Base-by-base conservation (phyloP, 2,329 filamentous ascomycete genomes). In the Phialophora tarda region DNA sequence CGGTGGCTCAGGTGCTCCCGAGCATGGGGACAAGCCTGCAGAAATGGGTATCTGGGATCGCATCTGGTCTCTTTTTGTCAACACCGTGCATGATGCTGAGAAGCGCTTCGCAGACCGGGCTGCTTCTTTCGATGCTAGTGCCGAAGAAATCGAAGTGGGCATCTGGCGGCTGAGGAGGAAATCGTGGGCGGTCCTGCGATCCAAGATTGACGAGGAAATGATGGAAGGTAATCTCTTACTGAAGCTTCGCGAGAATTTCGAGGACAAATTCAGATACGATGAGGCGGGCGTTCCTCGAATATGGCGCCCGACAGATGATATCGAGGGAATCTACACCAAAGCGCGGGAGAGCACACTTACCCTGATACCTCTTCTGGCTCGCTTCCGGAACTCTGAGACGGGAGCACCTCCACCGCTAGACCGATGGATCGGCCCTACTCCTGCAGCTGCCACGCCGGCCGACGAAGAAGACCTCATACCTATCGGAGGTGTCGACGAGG, bases 191-290 rank as follows among this genome's bases (percentile, higher is more conserved):
- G 93, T 94, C 14, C 83, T 99, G 68, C 87, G 92, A 54, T 89
- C 92, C 66, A 95, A 92, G 82, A 91, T 99, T 69, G 94, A 98
- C 41, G 95, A 99, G 76, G 95, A 99, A 79, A 92, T 97, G 76
- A 96, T 96, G 88, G 95, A 98, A 80, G 94, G 94, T 74, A 99
- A 98, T 76, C 88, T 99, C 62, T 82, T 98, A 38, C 84, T 98
- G 72, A 99, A 99, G 82, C 86, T 99, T 59, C 88, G 95, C 41
- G 95, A 99, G 79, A 98, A 97, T 81, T 99, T 99, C 72, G 95
- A 99, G 80, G 95, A 99, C 82, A 97, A 97, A 80, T 99, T 99
- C 86, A 90, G 95, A 70, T 99, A 99, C 74, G 95, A 99, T 74
- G 93, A 97, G 66, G 88, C 89, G 6, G 95, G 95, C 28, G 95